Evolutionary conservation across 441 rosid genomes (phyloP).

Genomic region (Erodium trifolium): DNA sequence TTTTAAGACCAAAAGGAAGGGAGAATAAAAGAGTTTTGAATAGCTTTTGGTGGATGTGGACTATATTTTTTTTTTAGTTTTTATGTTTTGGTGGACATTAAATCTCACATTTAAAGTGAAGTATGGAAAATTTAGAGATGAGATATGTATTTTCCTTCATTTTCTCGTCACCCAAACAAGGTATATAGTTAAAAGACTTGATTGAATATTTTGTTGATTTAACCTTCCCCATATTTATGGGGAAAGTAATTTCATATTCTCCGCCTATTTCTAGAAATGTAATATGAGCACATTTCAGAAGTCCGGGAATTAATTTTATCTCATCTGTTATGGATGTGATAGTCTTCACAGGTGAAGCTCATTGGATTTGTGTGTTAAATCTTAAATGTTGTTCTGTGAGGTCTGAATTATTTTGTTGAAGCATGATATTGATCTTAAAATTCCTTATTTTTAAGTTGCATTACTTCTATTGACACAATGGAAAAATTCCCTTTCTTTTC

Average conservation of each 20-base stretch:
- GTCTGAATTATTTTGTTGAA: neutral
- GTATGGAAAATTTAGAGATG: too few species aligned
- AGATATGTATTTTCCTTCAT: neutral
- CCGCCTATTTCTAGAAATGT: neutral
- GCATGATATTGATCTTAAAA: neutral
- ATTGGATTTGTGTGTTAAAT: neutral
- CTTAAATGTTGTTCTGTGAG: neutral
- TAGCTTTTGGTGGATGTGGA: neutral
- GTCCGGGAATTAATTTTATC: neutral
- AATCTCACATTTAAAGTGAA: too few species aligned
- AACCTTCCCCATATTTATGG: neutral
- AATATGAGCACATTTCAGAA: neutral
- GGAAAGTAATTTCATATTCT: neutral
- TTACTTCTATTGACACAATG: neutral
- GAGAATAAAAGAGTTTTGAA: conserved; percentile 1
- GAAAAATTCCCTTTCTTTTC: conserved; percentile 7
- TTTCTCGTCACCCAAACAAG: conserved; percentile 1
- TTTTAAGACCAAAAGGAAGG: neutral
- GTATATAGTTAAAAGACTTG: neutral
- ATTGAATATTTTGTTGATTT: neutral
- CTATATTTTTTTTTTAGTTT: neutral
- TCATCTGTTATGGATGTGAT: neutral
- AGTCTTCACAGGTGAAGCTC: neutral
- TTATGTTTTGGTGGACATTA: too few species aligned
- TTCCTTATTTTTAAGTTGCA: neutral